Conservation (phyloP, 805 yeast species). For the Schwanniomyces vanrijiae region DNA sequence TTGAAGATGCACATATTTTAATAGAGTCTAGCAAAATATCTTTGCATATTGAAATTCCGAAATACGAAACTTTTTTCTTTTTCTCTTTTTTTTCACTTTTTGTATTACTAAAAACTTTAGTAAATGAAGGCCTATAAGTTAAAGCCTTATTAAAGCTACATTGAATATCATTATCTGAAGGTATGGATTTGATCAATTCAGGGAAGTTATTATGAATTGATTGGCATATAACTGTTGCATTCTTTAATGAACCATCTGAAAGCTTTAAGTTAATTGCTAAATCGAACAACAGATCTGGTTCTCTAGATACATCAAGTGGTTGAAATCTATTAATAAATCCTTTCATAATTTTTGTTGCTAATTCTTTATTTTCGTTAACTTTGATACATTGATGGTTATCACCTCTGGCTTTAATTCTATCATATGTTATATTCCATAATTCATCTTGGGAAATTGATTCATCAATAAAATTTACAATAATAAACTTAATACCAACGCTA, state of each 20-base stretch:
- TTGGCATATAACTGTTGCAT: constrained; percentile 45
- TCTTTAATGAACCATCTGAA: constrained; percentile 40
- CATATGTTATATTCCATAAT: constrained; percentile 53
- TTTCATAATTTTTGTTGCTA: constrained; percentile 62
- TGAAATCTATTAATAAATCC: constrained; percentile 75
- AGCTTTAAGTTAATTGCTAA: constrained; percentile 58
- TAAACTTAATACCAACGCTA: constrained; percentile 45
- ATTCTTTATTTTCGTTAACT: constrained; percentile 44
- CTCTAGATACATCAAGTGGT: constrained; percentile 42
- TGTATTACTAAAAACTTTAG: constrained; percentile 30
- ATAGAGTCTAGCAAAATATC: constrained; percentile 4
- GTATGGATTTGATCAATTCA: constrained; percentile 27
- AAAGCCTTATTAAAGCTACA: constrained; percentile 55
- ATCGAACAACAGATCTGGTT: constrained; percentile 73
- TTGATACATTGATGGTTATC: constrained; percentile 87
- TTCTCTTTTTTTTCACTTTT: neutral
- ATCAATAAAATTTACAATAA: constrained; percentile 69
- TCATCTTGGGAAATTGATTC: constrained; percentile 21
- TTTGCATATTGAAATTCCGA: constrained; percentile 40
- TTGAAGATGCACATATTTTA: constrained; percentile 3
- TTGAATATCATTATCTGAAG: constrained; percentile 41
- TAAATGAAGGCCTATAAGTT: constrained; percentile 49
- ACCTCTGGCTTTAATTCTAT: constrained; percentile 69
- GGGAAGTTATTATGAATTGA: constrained; percentile 36
- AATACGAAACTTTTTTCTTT: constrained; percentile 39